Conservation (phyloP, 441 rosid species). For the Omphalea diandra region DNA sequence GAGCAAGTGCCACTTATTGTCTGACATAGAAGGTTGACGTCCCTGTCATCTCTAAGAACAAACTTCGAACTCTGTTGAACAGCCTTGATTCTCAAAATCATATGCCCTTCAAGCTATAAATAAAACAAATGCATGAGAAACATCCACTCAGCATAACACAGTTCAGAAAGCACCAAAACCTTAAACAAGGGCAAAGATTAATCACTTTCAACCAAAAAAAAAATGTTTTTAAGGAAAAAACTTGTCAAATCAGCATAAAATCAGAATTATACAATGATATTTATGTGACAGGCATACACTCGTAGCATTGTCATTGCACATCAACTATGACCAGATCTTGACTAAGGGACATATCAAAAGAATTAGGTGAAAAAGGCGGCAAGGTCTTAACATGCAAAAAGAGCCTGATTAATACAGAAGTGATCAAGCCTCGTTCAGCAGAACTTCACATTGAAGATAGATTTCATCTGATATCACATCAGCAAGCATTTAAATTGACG, state of each 20-base stretch:
- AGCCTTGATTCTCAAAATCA: conserved; percentile 25
- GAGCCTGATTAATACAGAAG: neutral
- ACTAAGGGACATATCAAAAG: neutral
- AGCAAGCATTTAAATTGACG: too few species aligned
- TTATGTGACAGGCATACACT: too few species aligned
- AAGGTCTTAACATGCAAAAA: too few species aligned
- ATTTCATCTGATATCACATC: too few species aligned
- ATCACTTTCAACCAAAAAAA: neutral
- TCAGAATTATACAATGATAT: too few species aligned
- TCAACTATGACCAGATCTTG: neutral
- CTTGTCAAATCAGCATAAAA: too few species aligned
- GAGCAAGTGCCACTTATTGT: conserved; percentile 19
- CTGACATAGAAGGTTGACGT: conserved; percentile 21
- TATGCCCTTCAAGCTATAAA: conserved; percentile 15
- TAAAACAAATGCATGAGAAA: neutral
- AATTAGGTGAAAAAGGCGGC: too few species aligned
- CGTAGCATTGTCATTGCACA: neutral
- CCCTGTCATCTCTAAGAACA: conserved; percentile 23
- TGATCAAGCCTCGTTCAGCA: neutral
- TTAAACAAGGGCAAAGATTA: neutral
- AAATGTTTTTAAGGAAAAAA: too few species aligned
- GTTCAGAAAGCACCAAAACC: neutral
- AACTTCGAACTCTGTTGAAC: conserved; percentile 5
- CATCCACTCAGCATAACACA: neutral
- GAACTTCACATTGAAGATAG: neutral